Evolutionary conservation across 257 asterid genomes (phyloP), one percentile per base, ranked within the genome.

Genomic region (Scutellaria barbata): DNA sequence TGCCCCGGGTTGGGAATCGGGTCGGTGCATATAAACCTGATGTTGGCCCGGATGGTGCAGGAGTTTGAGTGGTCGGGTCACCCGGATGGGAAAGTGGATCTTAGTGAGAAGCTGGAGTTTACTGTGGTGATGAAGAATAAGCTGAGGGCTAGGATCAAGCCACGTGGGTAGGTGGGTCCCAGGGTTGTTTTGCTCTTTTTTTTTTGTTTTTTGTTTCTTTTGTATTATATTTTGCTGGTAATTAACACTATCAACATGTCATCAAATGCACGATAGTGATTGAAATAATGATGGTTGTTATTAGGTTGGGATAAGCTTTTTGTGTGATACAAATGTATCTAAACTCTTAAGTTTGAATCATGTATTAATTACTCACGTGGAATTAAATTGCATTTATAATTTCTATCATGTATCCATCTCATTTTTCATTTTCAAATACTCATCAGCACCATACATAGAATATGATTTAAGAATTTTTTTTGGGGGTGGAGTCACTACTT

Each of bases 31-130:
- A 84, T 86, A 14, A 81, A 74, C 20, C 43, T 91, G 70, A 89
- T 89, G 88, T 16, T 94, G 80, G 96, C 99, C 12, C 79, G 97
- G n/a, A 86, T 94, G 96, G 95, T 91, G 74, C 99, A 94, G 76
- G 97, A 91, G 50, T 94, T 94, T 56, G 95, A 92, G 74, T 94
- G 99, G 99, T 67, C 79, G 55, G 90, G 72, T 81, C 73, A 76
- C 84, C 95, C 93, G 81, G 89, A 81, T 8, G 77, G 80, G 52
- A 76, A 84, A 30, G 85, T 91, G 86, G 96, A 94, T 77, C 81
- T 91, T 52, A 81, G 81, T 45, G 99, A 85, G 88, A 94, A 88
- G 62, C 42, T 82, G 72, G 88, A 86, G 73, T 94, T 94, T 37
- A 94, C 96, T 0, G 96, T 94, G 71, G 91, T 87, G 72, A 94